Base-by-base conservation (phyloP, 257 asterid genomes). In the Solanum bulbocastanum region DNA sequence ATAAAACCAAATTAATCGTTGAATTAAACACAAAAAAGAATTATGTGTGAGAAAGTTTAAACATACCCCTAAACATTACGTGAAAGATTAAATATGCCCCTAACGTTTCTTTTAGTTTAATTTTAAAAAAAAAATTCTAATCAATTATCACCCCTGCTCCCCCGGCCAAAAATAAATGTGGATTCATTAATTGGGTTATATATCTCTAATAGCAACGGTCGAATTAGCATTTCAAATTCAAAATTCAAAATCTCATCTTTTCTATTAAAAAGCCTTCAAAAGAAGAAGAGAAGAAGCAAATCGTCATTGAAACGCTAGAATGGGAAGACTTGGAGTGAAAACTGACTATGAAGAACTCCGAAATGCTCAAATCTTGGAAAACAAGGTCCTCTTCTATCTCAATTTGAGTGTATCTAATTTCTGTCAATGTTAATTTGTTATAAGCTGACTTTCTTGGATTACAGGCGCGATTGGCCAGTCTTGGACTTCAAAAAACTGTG, bases 341-440 rank as follows among this genome's bases (percentile, higher is more conserved):
- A 87, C 93, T 10, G 94, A 90, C 20, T 95, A 94, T 76, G 99
- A 94, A 90, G 91, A 93, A 86, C 90, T 93, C 86, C 88, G 96
- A 75, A 87, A 88, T 6, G 90, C 96, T 84, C 95, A 94, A 9
- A 93, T 93, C 56, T 58, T 81, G 65, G 94, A 79, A 87, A 87
- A 87, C 46, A 62, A 87, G 74, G 88, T 78, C 25, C 20, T 32
- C 14, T 39, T 52, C 84, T 23, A 44, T 44, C 65, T 22, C 69
- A 56, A 42, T 5, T 16, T 14, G 75, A 49, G 25, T 83, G 15
- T 71, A 6, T 23, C 42, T 68, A 25, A 79, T 87, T 75, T 39
- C 62, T 72, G 8, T 74, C 46, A 9, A 10, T 85, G n/a, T 68
- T 6, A 39, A 85, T 52, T 4, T 16, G 36, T 15, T 62, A 65